Conservation (phyloP, 176 grass and related monocot genomes). For the Carex myosuroides region DNA sequence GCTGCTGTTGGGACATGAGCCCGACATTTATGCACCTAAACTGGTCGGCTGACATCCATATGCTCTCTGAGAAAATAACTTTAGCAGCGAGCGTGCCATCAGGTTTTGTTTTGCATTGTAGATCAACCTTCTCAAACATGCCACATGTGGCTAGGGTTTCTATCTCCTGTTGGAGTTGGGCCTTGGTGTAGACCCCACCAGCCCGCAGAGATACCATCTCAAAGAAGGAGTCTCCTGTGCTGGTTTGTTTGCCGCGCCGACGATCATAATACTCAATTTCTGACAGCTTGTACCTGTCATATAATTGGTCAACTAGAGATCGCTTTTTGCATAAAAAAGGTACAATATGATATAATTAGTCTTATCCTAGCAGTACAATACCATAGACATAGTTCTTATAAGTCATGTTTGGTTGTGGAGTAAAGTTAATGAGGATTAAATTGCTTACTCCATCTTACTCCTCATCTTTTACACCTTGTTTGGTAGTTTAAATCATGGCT, state of each 20-base stretch:
- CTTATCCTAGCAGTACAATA: neutral
- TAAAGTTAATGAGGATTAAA: too few species aligned
- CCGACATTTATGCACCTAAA: conserved; percentile 97
- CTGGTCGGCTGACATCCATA: conserved; percentile 67
- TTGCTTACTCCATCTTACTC: too few species aligned
- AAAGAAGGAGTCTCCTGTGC: conserved; percentile 84
- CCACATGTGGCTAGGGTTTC: conserved; percentile 84
- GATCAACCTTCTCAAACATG: conserved; percentile 89
- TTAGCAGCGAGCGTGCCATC: conserved; percentile 75
- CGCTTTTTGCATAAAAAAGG: neutral
- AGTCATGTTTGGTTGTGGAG: too few species aligned
- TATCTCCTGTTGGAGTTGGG: conserved; percentile 78
- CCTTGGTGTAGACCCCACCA: conserved; percentile 86
- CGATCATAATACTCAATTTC: conserved; percentile 86
- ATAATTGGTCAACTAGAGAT: neutral
- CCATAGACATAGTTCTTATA: neutral
- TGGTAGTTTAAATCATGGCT: too few species aligned
- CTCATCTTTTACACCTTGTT: too few species aligned
- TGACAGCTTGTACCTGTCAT: conserved; percentile 62
- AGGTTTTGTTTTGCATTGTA: conserved; percentile 85
- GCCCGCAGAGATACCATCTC: conserved; percentile 93
- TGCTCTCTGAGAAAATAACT: conserved; percentile 69
- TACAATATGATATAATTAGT: neutral
- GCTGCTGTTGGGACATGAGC: conserved; percentile 59
- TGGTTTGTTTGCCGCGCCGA: conserved; percentile 29